Evolutionary conservation across 2,329 filamentous ascomycete species (phyloP), one percentile per base, ranked within the genome.

Genomic region (Fusarium xyrophilum): DNA sequence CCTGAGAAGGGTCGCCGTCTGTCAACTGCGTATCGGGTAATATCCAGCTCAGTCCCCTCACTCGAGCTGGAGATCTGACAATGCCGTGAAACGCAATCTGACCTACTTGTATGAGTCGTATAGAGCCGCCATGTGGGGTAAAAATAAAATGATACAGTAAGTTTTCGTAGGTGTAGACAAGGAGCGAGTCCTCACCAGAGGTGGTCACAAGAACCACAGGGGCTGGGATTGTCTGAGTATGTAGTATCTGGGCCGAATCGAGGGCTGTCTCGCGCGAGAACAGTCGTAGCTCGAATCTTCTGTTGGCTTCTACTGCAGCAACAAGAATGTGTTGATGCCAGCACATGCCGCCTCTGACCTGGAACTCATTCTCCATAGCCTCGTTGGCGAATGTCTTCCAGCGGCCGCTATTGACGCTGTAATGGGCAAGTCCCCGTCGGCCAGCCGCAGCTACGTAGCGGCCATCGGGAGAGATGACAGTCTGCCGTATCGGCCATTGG

Each of bases 71-170:
- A 36, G 96, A 96, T 73, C 96, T 86, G 43, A 99, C 94, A 66
- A 99, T 97, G 46, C 96, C 96, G 77, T 99, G 92, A 73, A 99
- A 96, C 15, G 93, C 95, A 74, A 99, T 99, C 77, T 98, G 96
- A 13, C 96, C 96, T n/a, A 98, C 94, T 76, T 97, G 93, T 10
- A 97, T 87, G 32, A 98, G 85, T 43, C 89, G 90, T 35, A 97
- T 86, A 25, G 89, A 82, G 19, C 85, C 89, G n/a, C 86, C 84
- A 25, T 88, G 85, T 1, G 89, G 86, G 0, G 92, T 89, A 68
- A 99, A 95, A 63, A 99, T 89, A 77, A 93, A 99, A 77, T 99
- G 96, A 75, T 97, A 96, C 19, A 99, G 85, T 14, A 96, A 86
- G 77, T 99, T 99, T 76, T 98, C 95, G 77, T 97, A 94, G 0